Percentiles rank a stretch among this genome's conserved stretches.
Evolutionary conservation across 371 early-diverging fungal genomes (phyloP).

Genomic region (Blastocladiella emersonii): DNA sequence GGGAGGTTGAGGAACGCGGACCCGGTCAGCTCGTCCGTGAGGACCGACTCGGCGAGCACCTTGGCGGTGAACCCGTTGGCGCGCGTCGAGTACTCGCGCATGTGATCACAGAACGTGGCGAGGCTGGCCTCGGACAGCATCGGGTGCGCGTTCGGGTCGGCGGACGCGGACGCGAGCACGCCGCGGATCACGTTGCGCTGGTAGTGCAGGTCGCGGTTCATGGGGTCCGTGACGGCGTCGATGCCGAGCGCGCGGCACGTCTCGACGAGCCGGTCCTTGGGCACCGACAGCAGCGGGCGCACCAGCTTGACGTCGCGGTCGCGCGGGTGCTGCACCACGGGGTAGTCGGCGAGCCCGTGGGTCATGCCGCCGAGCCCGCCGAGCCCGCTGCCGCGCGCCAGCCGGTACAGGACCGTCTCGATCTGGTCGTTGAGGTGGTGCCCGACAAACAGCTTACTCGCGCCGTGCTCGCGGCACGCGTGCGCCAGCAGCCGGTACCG

Average conservation of each 20-base stretch:
- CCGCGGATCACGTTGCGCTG: not conserved
- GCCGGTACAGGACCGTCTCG: not conserved
- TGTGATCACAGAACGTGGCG: not conserved
- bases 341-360: not conserved
- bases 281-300: not conserved
- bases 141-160: not conserved
- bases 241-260: not conserved
- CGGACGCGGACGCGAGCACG: not conserved
- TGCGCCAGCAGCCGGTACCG: not conserved
- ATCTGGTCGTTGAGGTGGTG: conserved; percentile 1
- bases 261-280: not conserved
- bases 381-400: not conserved
- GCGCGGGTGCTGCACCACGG: not conserved
- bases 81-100: not conserved
- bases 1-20: not conserved
- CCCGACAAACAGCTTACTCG: not conserved
- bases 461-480: not conserved
- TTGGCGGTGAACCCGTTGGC: not conserved
- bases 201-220: not conserved
- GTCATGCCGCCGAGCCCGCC: conserved; percentile 3
- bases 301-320: not conserved
- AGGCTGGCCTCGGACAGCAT: not conserved
- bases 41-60: not conserved
- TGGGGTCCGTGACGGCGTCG: not conserved
- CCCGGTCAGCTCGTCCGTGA: not conserved